Percentiles rank a stretch among this genome's conserved stretches.
phyloP scores from a whole-genome alignment of 1,139 yeast genomes.

The Saccharomyces hybrid region DNA sequence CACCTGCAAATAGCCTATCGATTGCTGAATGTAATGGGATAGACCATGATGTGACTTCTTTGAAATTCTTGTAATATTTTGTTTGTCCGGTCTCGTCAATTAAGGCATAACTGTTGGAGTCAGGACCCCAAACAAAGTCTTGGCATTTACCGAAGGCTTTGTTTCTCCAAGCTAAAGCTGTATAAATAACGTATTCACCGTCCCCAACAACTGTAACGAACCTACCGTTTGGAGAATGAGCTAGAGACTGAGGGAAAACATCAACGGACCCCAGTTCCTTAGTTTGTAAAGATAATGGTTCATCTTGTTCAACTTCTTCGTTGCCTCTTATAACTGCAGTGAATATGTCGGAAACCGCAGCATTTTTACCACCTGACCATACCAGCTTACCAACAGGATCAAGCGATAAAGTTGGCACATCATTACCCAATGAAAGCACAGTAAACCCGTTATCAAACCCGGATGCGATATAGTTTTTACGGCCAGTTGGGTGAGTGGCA shows the following conservation, averaged over 20 bases:
- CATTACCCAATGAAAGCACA: slow-evolving; percentile 81
- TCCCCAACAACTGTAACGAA: slow-evolving; percentile 97
- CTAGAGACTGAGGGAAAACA: slow-evolving; percentile 77
- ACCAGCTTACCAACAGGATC: slow-evolving; percentile 87
- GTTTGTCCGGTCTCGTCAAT: slow-evolving; percentile 63
- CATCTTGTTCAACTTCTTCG: slow-evolving; percentile 73
- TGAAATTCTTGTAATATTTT: slow-evolving; percentile 73
- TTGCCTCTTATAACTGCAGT: slow-evolving; percentile 72
- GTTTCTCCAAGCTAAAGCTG: slow-evolving; percentile 97
- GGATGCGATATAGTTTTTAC: slow-evolving; percentile 64
- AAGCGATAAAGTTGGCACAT: slow-evolving; percentile 90
- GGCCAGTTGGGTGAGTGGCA: slow-evolving; percentile 57
- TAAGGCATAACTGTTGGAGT: slow-evolving; percentile 79
- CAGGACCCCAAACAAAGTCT: slow-evolving; percentile 94
- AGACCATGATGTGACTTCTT: slow-evolving; percentile 57
- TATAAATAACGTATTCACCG: slow-evolving; percentile 92
- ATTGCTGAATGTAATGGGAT: slow-evolving; percentile 67
- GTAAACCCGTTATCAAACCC: slow-evolving; percentile 95
- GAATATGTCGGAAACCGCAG: slow-evolving; percentile 59
- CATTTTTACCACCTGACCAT: slow-evolving; percentile 68
- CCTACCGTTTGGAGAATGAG: slow-evolving; percentile 95
- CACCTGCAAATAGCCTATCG: slow-evolving; percentile 79
- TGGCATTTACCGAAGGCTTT: slow-evolving; percentile 85
- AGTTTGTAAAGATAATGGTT: slow-evolving; percentile 60
- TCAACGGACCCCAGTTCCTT: slow-evolving; percentile 91